Conservation (phyloP, 768 basidiomycete species). For the Lactarius pseudohatsudake region DNA sequence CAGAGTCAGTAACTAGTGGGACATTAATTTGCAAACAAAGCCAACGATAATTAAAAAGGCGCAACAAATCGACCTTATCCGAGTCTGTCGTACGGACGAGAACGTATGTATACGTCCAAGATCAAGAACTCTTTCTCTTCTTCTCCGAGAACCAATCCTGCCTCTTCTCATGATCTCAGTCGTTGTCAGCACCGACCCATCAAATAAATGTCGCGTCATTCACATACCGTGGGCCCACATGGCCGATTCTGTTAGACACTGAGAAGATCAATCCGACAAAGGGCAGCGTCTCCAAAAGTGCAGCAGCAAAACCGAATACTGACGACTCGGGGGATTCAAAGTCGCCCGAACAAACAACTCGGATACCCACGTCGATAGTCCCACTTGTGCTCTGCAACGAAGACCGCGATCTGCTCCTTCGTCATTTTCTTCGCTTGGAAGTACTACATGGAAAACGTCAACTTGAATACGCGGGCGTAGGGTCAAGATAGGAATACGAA, state of each 20-base stretch:
- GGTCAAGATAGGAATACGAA: conserved; percentile 36
- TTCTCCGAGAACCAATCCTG: conserved; percentile 47
- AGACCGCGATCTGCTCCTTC: conserved; percentile 61
- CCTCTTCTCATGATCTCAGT: conserved; percentile 60
- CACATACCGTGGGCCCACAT: conserved; percentile 86
- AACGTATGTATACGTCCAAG: background rate
- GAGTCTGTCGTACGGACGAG: background rate
- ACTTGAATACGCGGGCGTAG: background rate
- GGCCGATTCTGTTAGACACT: conserved; percentile 87
- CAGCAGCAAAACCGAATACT: conserved; percentile 87
- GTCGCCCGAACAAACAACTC: background rate
- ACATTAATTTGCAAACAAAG: no score
- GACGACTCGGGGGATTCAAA: background rate
- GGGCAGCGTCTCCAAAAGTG: conserved; percentile 78
- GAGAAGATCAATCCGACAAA: conserved; percentile 80
- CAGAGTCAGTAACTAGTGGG: background rate
- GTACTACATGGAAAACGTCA: conserved; percentile 49
- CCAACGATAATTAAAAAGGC: background rate
- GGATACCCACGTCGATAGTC: conserved; percentile 65
- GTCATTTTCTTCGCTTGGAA: conserved; percentile 86
- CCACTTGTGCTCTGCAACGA: conserved; percentile 89
- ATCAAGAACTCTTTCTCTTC: conserved; percentile 14
- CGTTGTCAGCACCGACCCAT: background rate
- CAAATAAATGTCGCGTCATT: background rate
- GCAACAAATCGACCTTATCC: no score